phyloP scores from a whole-genome alignment of 2,329 filamentous ascomycete genomes.

The Xylariaceae sp. region DNA sequence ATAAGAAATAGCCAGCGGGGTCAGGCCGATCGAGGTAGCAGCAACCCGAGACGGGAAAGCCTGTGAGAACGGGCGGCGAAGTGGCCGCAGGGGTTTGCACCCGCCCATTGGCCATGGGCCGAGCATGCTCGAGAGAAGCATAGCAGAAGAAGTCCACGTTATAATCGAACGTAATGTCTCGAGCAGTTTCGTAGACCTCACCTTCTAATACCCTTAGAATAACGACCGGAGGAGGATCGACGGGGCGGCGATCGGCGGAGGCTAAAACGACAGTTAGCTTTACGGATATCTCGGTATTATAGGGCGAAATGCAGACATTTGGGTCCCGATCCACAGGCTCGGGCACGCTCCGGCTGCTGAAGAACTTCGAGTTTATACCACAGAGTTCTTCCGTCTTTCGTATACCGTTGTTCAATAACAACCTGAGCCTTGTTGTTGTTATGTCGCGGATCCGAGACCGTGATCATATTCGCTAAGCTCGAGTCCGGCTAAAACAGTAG shows the following conservation, averaged over 20 bases:
- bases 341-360: constrained; percentile 88
- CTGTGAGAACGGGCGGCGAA: constrained; percentile 79
- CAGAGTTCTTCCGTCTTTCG: constrained; percentile 68
- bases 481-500: constrained; percentile 24
- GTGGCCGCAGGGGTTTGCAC: constrained; percentile 61
- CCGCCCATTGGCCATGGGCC: constrained; percentile 75
- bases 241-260: constrained; percentile 81
- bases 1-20: constrained; percentile 87
- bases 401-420: constrained; percentile 44
- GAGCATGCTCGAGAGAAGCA: constrained; percentile 81
- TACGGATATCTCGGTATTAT: background rate
- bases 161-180: constrained; percentile 81
- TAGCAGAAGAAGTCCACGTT: constrained; percentile 98
- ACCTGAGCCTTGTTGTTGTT: constrained; percentile 16
- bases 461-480: constrained; percentile 24
- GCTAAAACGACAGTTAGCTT: constrained; percentile 41
- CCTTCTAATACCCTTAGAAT: constrained; percentile 82
- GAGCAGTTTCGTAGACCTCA: constrained; percentile 51
- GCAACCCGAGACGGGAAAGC: constrained; percentile 91
- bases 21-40: constrained; percentile 86
- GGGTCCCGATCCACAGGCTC: constrained; percentile 90
- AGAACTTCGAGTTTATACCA: constrained; percentile 81
- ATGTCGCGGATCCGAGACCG: constrained; percentile 17
- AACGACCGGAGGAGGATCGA: constrained; percentile 91
- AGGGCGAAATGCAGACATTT: constrained; percentile 60